Evolutionary conservation across 2,329 filamentous ascomycete species (phyloP).

Genomic region (Fusarium nanum): DNA sequence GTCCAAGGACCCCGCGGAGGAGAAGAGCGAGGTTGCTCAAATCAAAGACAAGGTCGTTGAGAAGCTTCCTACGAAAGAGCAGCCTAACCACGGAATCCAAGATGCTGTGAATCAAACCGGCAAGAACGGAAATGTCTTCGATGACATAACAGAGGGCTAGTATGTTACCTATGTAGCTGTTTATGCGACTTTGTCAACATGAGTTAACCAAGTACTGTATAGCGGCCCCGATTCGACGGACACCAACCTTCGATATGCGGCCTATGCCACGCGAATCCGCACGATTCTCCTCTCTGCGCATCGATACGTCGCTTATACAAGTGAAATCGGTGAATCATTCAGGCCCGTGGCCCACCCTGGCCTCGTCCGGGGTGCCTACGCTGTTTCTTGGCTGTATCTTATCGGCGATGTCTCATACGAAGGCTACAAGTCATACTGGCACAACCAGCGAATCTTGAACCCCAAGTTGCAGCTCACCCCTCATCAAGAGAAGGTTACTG

Average conservation of each 20-base stretch:
- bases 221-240: constrained; percentile 80
- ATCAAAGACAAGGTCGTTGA: constrained; percentile 55
- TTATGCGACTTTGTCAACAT: constrained; percentile 7
- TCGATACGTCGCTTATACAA: constrained; percentile 96
- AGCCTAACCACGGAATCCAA: constrained; percentile 67
- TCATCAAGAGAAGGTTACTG: constrained; percentile 61
- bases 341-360: constrained; percentile 89
- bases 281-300: constrained; percentile 92
- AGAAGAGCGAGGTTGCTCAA: constrained; percentile 41
- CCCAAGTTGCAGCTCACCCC: constrained; percentile 70
- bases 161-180: constrained; percentile 58
- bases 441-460: constrained; percentile 81
- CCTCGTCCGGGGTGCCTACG: constrained; percentile 86
- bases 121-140: constrained; percentile 78
- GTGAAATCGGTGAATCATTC: constrained; percentile 96
- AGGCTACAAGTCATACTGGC: constrained; percentile 92
- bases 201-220: constrained; percentile 22
- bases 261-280: constrained; percentile 85
- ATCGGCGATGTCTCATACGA: constrained; percentile 91
- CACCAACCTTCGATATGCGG: constrained; percentile 87
- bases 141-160: constrained; percentile 82
- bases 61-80: constrained; percentile 61
- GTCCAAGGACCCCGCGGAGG: constrained; percentile 50
- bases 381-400: constrained; percentile 91
- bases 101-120: constrained; percentile 68